Conservation (phyloP, 495 filamentous ascomycete species). For the Neurospora sp. region DNA sequence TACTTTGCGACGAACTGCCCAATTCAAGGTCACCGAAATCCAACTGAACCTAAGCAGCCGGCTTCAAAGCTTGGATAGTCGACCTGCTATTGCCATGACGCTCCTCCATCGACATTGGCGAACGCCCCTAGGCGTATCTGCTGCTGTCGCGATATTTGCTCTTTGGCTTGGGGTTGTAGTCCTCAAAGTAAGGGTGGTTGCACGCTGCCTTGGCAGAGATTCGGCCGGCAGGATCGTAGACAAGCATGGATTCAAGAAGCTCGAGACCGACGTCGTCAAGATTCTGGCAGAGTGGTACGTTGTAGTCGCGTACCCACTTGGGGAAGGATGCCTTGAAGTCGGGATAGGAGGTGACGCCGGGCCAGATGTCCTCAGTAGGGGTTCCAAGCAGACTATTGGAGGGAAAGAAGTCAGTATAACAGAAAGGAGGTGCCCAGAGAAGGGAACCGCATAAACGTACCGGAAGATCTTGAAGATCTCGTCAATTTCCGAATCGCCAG, state of each 20-base stretch:
- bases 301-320: constrained; percentile 75
- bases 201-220: constrained; percentile 95
- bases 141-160: constrained; percentile 23
- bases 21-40: neutral
- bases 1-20: neutral
- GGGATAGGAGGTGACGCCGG: constrained; percentile 92
- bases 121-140: constrained; percentile 26
- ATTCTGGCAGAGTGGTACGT: constrained; percentile 38
- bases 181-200: constrained; percentile 83
- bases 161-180: constrained; percentile 36
- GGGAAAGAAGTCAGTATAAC: neutral
- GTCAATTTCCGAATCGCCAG: constrained; percentile 96
- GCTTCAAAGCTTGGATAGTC: neutral
- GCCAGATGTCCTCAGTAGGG: constrained; percentile 80
- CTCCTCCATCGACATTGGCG: neutral
- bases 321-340: constrained; percentile 97
- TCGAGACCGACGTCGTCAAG: constrained; percentile 71
- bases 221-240: constrained; percentile 87
- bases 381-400: constrained; percentile 71
- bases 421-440: neutral
- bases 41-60: neutral
- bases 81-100: neutral
- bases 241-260: constrained; percentile 82
- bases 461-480: constrained; percentile 99
- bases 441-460: constrained; percentile 36